A percentile compares a stretch with the other conserved stretches of the same genome.
These are phyloP conservation scores for Kitagawia praeruptora DNA, from an alignment of 129 eudicot species.

Conservation along the genomic window DNA sequence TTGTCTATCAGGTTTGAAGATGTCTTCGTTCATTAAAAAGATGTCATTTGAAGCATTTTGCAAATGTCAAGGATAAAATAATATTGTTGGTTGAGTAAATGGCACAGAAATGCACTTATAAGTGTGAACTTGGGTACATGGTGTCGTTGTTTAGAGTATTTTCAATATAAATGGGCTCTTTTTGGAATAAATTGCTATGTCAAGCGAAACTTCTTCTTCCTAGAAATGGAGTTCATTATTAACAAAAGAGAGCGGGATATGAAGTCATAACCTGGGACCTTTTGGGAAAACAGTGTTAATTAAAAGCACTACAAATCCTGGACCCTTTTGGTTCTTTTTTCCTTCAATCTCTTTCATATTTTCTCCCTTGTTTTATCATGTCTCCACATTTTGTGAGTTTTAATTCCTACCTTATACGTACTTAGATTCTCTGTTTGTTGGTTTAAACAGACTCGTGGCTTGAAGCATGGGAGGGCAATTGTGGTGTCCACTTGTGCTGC, in stretches of 20 bases:
- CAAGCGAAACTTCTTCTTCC: neutral
- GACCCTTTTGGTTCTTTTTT: neutral
- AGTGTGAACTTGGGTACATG: neutral
- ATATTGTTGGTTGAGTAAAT: neutral
- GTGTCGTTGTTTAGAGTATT: neutral
- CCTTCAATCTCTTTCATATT: neutral
- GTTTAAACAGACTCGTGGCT: constrained; percentile 68
- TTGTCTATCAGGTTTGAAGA: constrained; percentile 64
- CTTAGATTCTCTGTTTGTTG: neutral
- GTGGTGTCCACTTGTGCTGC: constrained; percentile 99
- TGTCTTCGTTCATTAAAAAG: neutral
- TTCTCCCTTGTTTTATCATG: neutral
- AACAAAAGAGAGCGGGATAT: neutral
- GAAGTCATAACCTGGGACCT: neutral
- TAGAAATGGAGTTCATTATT: neutral
- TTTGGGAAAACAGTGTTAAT: neutral
- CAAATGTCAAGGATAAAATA: neutral
- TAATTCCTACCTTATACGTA: neutral
- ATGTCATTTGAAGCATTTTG: neutral
- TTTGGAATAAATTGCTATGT: neutral
- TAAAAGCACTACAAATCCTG: neutral
- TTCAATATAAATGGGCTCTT: neutral
- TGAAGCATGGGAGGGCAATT: constrained; percentile 97
- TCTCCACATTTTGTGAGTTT: too few species aligned
- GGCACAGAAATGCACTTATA: neutral